Percentiles rank a stretch among this genome's conserved stretches.
phyloP scores from a whole-genome alignment of 2,329 filamentous ascomycete genomes.

The Fusarium fujikuroi region DNA sequence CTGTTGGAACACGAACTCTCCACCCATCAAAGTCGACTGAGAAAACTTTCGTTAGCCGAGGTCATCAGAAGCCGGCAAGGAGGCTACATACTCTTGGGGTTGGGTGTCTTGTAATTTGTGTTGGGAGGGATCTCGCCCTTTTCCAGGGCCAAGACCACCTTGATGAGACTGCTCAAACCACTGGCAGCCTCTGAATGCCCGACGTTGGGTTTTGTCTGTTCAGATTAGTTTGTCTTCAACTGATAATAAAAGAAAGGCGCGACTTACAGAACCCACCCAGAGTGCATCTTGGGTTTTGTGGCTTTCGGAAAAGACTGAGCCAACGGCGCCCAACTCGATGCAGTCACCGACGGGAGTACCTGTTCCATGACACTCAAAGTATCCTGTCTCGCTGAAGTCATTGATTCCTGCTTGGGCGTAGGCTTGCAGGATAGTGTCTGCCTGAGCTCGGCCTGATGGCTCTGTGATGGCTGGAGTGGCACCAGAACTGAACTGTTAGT shows the following conservation, averaged over 20 bases:
- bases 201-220: conserved; percentile 42
- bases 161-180: conserved; percentile 45
- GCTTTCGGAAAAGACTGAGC: conserved; percentile 43
- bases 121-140: conserved; percentile 44
- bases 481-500: conserved; percentile 53
- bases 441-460: conserved; percentile 58
- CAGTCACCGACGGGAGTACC: conserved; percentile 46
- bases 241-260: not conserved
- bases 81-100: conserved; percentile 35
- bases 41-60: not conserved
- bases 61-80: fast-evolving
- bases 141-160: conserved; percentile 42
- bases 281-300: conserved; percentile 43
- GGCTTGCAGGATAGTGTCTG: conserved; percentile 47
- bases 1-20: conserved; percentile 38
- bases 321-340: conserved; percentile 48
- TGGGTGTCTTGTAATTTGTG: conserved; percentile 39
- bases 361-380: conserved; percentile 48
- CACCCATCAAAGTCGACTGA: conserved; percentile 40
- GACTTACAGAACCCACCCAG: conserved; percentile 58
- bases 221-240: conserved; percentile 12
- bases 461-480: conserved; percentile 61
- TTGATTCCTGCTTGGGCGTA: conserved; percentile 34
- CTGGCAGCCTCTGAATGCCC: conserved; percentile 46
- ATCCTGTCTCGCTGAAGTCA: conserved; percentile 42